Evolutionary conservation across 192 early-diverging fungal species (phyloP), one percentile per base, ranked within the genome.

Genomic region (Geranomyces variabilis): DNA sequence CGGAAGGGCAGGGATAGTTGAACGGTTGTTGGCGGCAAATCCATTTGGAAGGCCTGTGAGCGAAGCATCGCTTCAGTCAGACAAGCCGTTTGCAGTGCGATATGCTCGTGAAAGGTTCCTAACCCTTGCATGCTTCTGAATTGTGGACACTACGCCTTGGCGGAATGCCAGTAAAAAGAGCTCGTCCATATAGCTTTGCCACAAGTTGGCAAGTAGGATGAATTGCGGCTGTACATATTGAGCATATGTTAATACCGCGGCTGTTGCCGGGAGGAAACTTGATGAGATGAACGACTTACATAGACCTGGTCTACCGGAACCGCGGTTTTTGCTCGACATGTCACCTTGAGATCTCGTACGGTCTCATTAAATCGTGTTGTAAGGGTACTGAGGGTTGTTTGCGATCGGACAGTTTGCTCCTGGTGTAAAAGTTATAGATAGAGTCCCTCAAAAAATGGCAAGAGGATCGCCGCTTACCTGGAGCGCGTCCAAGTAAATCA

Each of bases 231-330:
- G 30, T 4, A 24, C 3, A 15, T 53, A 24, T 3, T 15, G 51
- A 53, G 24, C 12, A 19, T 19, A 47, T 47, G 46, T 53, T 26
- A 53, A 15, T 7, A 9, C 24, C 9, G 17, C 17, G 5, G 58
- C 8, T 60, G 8, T n/a, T 17, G 19, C 2, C 17, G 51, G 51
- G 24, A 53, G 51, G 15, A 17, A 53, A 26, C 4, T 3, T 53
- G 7, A 15, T 15, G 7, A n/a, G 15, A 53, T n/a, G n/a, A 7
- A 26, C n/a, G 4, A 77, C 77, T 76, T 66, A 85, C 83, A 71
- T 85, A 85, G 29, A 86, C 86, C 67, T 88, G 86, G 63, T 88
- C 86, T 0, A 88, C 86, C 6, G 86, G 86, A 26, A 88, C 86
- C 22, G 86, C 83, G 9, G 86, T 84, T 63, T 84, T 86, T 13